These are phyloP conservation scores for Alloteropsis semialata DNA, from an alignment of 176 grass and related monocot species.

Conservation along the genomic window DNA sequence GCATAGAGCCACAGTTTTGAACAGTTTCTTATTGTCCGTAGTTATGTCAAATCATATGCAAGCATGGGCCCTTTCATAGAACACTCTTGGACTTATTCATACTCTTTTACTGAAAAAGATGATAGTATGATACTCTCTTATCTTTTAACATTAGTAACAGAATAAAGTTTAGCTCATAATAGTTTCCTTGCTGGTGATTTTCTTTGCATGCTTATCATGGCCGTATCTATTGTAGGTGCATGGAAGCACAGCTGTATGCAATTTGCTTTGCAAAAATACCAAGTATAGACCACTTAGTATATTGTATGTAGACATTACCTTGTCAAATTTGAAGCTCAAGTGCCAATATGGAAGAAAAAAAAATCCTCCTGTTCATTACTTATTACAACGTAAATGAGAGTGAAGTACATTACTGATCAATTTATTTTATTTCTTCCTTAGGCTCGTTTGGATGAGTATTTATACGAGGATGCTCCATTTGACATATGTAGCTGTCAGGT, in stretches of 20 bases:
- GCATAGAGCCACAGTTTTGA: not conserved
- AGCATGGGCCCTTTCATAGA: not conserved
- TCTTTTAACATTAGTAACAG: not conserved
- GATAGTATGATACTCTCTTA: slow-evolving; percentile 4
- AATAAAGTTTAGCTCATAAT: not conserved
- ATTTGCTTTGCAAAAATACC: not conserved
- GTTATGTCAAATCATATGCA: slow-evolving; percentile 1
- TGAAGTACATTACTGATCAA: not conserved
- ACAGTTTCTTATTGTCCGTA: not conserved
- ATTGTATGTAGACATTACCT: not conserved
- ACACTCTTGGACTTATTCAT: not conserved
- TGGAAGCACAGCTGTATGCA: not conserved
- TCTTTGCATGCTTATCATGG: not conserved
- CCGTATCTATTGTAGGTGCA: not conserved
- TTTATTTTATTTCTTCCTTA: slow-evolving; percentile 29
- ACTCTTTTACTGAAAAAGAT: not conserved
- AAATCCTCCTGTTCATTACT: not conserved
- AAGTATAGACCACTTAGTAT: not conserved
- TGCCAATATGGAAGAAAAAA: not conserved
- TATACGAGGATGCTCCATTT: slow-evolving; percentile 81
- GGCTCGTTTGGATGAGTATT: slow-evolving; percentile 82
- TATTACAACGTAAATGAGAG: not conserved
- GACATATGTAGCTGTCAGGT: slow-evolving; percentile 97
- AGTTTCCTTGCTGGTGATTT: not conserved
- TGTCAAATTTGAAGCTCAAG: not conserved